Conservation (phyloP, 2,329 filamentous ascomycete species). For the Fusarium sp. region DNA sequence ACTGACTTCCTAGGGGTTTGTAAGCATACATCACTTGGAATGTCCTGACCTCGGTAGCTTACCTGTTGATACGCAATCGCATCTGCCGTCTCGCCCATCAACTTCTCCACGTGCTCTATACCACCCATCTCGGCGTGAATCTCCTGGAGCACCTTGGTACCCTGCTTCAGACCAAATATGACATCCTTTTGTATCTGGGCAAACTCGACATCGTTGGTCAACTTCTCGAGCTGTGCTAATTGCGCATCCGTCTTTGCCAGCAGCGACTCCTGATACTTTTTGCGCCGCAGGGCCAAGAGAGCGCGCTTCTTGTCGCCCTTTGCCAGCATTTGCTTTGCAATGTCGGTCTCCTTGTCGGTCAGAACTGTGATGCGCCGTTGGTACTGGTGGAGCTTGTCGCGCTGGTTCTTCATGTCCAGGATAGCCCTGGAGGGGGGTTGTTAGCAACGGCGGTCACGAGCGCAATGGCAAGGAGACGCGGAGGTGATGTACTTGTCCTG, state of each 20-base stretch:
- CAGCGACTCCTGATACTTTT: conserved; percentile 96
- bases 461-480: conserved; percentile 28
- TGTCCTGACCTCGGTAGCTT: conserved; percentile 38
- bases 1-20: conserved; percentile 77
- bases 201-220: conserved; percentile 93
- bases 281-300: conserved; percentile 87
- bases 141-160: conserved; percentile 86
- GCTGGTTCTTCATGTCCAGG: conserved; percentile 96
- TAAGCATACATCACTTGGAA: conserved; percentile 11
- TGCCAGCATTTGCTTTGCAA: conserved; percentile 84
- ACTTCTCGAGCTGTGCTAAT: conserved; percentile 90
- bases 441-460: conserved; percentile 30
- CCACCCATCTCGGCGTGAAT: conserved; percentile 98
- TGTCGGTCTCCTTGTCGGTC: conserved; percentile 86
- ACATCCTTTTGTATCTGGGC: conserved; percentile 97
- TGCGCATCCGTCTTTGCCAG: conserved; percentile 91
- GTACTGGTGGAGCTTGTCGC: conserved; percentile 96
- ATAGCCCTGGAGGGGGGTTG: conserved; percentile 75
- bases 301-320: conserved; percentile 83
- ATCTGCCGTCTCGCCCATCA: conserved; percentile 92
- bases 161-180: conserved; percentile 90
- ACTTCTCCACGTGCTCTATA: conserved; percentile 90
- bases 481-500: conserved; percentile 81
- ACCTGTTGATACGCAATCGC: conserved; percentile 92
- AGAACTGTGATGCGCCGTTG: conserved; percentile 89